Base-by-base conservation (phyloP, 2,329 filamentous ascomycete genomes). In the Exophiala bonariae region DNA sequence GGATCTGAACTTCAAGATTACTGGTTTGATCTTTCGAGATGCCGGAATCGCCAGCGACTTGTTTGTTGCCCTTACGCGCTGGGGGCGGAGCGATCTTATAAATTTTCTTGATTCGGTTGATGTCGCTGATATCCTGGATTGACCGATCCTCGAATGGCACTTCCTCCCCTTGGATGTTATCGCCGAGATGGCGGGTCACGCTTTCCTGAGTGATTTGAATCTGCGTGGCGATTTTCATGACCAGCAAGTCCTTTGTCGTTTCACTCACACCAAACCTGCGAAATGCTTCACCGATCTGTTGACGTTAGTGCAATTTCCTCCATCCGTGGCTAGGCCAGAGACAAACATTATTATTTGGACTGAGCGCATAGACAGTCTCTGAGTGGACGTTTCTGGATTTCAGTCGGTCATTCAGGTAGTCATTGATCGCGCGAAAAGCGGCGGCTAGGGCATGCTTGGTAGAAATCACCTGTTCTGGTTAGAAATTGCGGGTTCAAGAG, bases 241-340 rank as follows among this genome's bases (percentile, higher is more conserved):
- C 83, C 2, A 96, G 72, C n/a, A 99, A 69, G 57, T 84, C 69
- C 35, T 77, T 83, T 2, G 86, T 93, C 9, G 75, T 71, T 10
- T 88, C 81, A 1, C 80, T 75, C 48, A 97, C 83, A 38, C 93
- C 93, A 62, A 93, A 96, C 44, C 86, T 85, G 23, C 89, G 85
- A 69, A 97, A 97, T 0, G 90, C 85, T 59, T 96, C 91, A 41
- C 89, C 81, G 62, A 99, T 97, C 89, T 95, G 58, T 23, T 14
- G 11, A 19, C 8, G 3, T 20, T 30, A 45, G 34, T 41, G 39
- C 35, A 30, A n/a, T 32, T 41, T 20, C 28, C n/a, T 20, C 9
- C 8, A 13, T 14, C 30, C 23, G n/a, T 33, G 39, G 22, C 14
- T 7, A 37, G 18, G 66, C 89, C 87, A 16, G 10, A 14, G 18